Evolutionary conservation across 2,329 filamentous ascomycete species (phyloP).

Genomic region (Colletotrichum phormii): DNA sequence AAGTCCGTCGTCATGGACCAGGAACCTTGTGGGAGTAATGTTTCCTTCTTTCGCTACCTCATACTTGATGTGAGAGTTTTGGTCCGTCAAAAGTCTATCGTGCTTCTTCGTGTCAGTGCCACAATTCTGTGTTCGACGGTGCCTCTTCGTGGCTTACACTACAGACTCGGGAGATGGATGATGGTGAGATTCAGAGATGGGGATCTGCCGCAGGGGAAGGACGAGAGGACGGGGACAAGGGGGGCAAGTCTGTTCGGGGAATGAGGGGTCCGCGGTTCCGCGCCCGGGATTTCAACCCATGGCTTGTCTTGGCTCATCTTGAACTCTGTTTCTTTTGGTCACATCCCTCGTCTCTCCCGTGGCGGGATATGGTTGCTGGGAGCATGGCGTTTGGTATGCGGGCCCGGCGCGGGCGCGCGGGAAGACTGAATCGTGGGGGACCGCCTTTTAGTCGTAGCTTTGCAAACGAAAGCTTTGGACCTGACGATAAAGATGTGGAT

Average conservation of each 20-base stretch:
- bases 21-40: background rate
- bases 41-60: background rate
- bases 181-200: background rate
- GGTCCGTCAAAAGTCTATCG: background rate
- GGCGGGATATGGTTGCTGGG: background rate
- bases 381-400: background rate
- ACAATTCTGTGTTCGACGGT: background rate
- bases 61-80: background rate
- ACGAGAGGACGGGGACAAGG: background rate
- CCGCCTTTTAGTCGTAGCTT: background rate
- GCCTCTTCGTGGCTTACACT: background rate
- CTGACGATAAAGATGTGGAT: background rate
- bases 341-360: background rate
- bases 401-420: too few species aligned
- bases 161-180: background rate
- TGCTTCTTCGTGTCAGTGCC: background rate
- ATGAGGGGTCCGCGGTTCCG: background rate
- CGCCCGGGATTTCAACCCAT: background rate
- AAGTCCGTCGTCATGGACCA: too few species aligned
- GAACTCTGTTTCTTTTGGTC: background rate
- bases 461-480: background rate
- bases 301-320: conserved; percentile 2
- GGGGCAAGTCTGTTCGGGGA: background rate
- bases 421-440: background rate
- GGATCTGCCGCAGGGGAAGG: background rate